These are phyloP conservation scores for Mycena galericulata DNA, from an alignment of 768 basidiomycete genomes.

Conservation along the genomic window DNA sequence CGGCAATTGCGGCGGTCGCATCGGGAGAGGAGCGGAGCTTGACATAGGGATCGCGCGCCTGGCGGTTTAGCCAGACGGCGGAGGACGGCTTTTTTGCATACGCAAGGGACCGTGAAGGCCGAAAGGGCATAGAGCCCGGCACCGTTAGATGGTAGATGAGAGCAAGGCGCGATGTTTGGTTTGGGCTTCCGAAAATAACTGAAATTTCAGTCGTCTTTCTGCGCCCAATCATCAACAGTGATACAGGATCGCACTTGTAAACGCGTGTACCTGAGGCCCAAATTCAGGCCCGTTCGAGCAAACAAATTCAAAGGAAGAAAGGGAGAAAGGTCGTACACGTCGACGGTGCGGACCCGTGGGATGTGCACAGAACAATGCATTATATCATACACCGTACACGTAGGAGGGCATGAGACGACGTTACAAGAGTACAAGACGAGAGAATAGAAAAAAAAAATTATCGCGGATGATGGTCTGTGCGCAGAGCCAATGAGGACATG, in stretches of 20 bases:
- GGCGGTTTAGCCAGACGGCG: conserved; percentile 75
- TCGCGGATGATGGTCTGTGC: background rate
- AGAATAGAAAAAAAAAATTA: background rate
- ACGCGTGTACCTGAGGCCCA: too few relatives aligned
- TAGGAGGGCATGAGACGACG: too few relatives aligned
- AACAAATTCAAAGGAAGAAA: background rate
- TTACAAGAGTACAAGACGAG: background rate
- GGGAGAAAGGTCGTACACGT: background rate
- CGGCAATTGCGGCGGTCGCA: conserved; percentile 25
- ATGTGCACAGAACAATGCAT: too few relatives aligned
- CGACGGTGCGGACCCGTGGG: too few relatives aligned
- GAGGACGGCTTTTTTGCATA: conserved; percentile 54
- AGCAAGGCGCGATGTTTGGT: too few relatives aligned
- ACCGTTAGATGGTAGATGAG: background rate
- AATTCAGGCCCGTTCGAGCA: too few relatives aligned
- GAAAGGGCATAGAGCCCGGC: conserved; percentile 36
- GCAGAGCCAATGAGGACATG: too few relatives aligned
- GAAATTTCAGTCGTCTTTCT: too few relatives aligned
- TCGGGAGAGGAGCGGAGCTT: conserved; percentile 45
- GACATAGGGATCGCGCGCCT: conserved; percentile 79
- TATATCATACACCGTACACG: too few relatives aligned
- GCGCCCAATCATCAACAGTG: too few relatives aligned
- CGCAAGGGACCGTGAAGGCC: conserved; percentile 31
- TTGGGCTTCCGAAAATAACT: too few relatives aligned
- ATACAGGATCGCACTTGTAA: too few relatives aligned